A percentile compares a stretch with the other conserved stretches of the same genome.
These are phyloP conservation scores for Globisporangium megalacanthum DNA, from an alignment of 352 stramenopile genomes.

Conservation along the genomic window DNA sequence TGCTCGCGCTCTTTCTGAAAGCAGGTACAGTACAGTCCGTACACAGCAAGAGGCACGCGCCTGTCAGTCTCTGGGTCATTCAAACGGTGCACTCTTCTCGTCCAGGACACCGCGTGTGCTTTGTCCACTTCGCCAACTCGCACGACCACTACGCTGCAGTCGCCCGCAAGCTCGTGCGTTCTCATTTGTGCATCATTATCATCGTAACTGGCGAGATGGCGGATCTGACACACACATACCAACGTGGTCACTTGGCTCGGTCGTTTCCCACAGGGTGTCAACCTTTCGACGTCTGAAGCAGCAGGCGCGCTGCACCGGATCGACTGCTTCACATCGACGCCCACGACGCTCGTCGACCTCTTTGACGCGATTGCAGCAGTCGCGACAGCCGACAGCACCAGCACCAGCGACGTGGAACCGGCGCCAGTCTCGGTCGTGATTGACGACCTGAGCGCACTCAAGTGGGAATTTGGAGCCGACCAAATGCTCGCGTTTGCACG, in stretches of 20 bases:
- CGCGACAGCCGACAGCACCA: slow-evolving; percentile 6
- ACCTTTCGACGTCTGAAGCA: slow-evolving; percentile 28
- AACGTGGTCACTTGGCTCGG: too few relatives aligned
- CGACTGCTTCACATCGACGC: slow-evolving; percentile 19
- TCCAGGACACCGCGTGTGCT: slow-evolving; percentile 56
- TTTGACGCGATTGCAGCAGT: slow-evolving; percentile 26
- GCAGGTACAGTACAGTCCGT: slow-evolving; percentile 21
- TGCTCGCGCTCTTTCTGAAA: slow-evolving; percentile 65
- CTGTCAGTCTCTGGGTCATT: too few relatives aligned
- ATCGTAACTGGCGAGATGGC: not conserved
- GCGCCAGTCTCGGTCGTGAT: slow-evolving; percentile 43
- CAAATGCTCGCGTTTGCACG: slow-evolving; percentile 50
- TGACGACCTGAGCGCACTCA: slow-evolving; percentile 58
- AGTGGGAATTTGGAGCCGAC: slow-evolving; percentile 42
- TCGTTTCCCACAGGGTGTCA: slow-evolving; percentile 31
- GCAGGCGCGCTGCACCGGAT: slow-evolving; percentile 36
- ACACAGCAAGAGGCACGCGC: too few relatives aligned
- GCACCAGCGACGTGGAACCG: not conserved
- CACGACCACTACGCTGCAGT: slow-evolving; percentile 59
- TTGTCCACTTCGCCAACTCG: slow-evolving; percentile 39
- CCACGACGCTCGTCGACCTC: slow-evolving; percentile 13
- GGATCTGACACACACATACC: too few relatives aligned
- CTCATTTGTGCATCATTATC: not conserved
- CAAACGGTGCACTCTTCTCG: not conserved
- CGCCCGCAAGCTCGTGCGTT: slow-evolving; percentile 57